Percentiles rank a stretch among this genome's conserved stretches.
Evolutionary conservation across 108 stramenopile genomes (phyloP).

Genomic region (Bacterosira constricta): DNA sequence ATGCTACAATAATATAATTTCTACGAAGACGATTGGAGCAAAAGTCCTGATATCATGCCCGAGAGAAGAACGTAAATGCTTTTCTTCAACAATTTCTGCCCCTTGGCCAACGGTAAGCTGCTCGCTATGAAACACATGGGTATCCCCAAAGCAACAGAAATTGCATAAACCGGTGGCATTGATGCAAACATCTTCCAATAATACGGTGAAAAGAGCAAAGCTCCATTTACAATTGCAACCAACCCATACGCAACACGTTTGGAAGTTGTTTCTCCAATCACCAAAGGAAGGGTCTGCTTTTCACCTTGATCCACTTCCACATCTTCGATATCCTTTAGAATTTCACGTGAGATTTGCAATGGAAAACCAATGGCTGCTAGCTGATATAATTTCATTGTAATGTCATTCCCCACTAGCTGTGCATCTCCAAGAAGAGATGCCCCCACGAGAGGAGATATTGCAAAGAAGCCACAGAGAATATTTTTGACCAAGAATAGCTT

Average conservation of each 20-base stretch:
- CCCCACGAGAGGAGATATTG: slow-evolving; percentile 37
- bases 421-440: slow-evolving; percentile 11
- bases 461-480: slow-evolving; percentile 36
- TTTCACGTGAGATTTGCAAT: slow-evolving; percentile 34
- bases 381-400: slow-evolving; percentile 1
- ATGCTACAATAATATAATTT: not conserved
- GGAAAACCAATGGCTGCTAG: slow-evolving; percentile 31
- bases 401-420: not conserved
- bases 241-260: slow-evolving; percentile 22
- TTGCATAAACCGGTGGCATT: slow-evolving; percentile 16
- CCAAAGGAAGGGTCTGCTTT: slow-evolving; percentile 34
- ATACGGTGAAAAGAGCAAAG: slow-evolving; percentile 13
- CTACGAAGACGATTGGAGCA: slow-evolving; percentile 25
- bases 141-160: slow-evolving; percentile 13
- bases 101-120: not conserved
- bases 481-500: slow-evolving; percentile 44
- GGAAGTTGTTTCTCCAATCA: slow-evolving; percentile 19
- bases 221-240: slow-evolving; percentile 2
- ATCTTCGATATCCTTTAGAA: slow-evolving; percentile 50
- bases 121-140: slow-evolving; percentile 30
- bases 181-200: slow-evolving; percentile 22
- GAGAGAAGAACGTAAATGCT: slow-evolving; percentile 38
- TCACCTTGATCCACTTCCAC: slow-evolving; percentile 35
- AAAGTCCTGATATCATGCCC: slow-evolving; percentile 29
- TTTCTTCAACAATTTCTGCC: slow-evolving; percentile 34